These are phyloP conservation scores for Pythium pectinolyticum DNA, from an alignment of 352 stramenopile genomes.

Conservation along the genomic window DNA sequence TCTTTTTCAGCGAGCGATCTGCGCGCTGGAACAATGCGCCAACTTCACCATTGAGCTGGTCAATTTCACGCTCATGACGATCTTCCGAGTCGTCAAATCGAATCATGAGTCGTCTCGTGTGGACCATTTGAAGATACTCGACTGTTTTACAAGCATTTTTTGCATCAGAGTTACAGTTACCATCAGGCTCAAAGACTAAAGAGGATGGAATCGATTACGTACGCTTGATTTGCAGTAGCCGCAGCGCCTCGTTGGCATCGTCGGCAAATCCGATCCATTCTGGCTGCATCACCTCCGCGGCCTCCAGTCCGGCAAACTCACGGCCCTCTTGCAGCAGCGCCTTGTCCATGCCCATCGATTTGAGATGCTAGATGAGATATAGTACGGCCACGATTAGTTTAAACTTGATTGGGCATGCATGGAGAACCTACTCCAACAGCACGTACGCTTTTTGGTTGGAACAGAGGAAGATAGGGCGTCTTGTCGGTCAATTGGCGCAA, in stretches of 20 bases:
- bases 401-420: too few relatives aligned
- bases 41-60: constrained; percentile 65
- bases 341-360: constrained; percentile 59
- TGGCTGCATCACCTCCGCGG: constrained; percentile 37
- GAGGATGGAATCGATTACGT: constrained; percentile 22
- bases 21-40: constrained; percentile 63
- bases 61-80: constrained; percentile 72
- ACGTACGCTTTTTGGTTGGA: constrained; percentile 54
- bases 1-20: constrained; percentile 66
- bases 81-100: constrained; percentile 72
- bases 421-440: background rate
- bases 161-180: background rate
- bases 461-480: constrained; percentile 45
- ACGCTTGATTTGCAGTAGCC: constrained; percentile 72
- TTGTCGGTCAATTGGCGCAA: constrained; percentile 47
- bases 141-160: constrained; percentile 33
- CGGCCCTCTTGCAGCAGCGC: constrained; percentile 58
- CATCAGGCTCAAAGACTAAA: background rate
- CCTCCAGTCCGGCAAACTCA: constrained; percentile 37
- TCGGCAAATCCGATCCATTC: constrained; percentile 68
- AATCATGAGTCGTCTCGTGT: constrained; percentile 80
- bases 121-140: constrained; percentile 78
- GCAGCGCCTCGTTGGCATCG: constrained; percentile 63
- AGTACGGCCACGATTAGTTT: too few relatives aligned
- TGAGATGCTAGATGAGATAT: constrained; percentile 40